Percentiles rank a stretch among this genome's conserved stretches.
Evolutionary conservation across 2,329 filamentous ascomycete genomes (phyloP).

Genomic region (Xylaria polymorpha): DNA sequence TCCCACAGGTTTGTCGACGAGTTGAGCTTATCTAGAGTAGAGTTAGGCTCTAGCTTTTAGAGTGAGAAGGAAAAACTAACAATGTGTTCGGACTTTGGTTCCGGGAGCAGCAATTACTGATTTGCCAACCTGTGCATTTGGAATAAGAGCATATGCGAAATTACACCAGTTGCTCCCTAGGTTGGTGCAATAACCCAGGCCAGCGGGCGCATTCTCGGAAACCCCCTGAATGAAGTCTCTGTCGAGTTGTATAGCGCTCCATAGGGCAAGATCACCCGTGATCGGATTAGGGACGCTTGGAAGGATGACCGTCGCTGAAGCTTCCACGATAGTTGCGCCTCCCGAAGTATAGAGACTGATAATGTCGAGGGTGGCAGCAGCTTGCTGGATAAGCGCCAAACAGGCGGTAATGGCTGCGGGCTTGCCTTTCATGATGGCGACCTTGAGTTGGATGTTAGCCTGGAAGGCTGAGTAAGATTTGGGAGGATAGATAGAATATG

Average conservation of each 20-base stretch:
- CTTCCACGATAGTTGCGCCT: conserved; percentile 26
- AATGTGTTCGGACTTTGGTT: conserved; percentile 24
- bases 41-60: background rate
- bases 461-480: background rate
- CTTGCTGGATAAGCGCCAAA: background rate
- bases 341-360: conserved; percentile 19
- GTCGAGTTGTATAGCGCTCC: conserved; percentile 26
- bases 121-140: conserved; percentile 19
- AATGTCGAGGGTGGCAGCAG: conserved; percentile 13
- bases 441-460: background rate
- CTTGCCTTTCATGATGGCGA: conserved; percentile 5
- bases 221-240: conserved; percentile 29
- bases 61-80: background rate
- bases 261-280: conserved; percentile 24
- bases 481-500: background rate
- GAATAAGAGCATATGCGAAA: conserved; percentile 28
- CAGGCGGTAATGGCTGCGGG: background rate
- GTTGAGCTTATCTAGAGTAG: conserved; percentile 22
- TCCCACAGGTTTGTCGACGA: conserved; percentile 21
- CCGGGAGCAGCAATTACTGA: conserved; percentile 18
- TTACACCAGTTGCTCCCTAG: conserved; percentile 32
- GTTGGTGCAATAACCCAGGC: conserved; percentile 25
- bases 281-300: conserved; percentile 22
- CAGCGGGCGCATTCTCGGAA: conserved; percentile 26
- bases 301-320: conserved; percentile 30